Base-by-base conservation (phyloP, 352 stramenopile genomes). In the Globisporangium recalcitrans region DNA sequence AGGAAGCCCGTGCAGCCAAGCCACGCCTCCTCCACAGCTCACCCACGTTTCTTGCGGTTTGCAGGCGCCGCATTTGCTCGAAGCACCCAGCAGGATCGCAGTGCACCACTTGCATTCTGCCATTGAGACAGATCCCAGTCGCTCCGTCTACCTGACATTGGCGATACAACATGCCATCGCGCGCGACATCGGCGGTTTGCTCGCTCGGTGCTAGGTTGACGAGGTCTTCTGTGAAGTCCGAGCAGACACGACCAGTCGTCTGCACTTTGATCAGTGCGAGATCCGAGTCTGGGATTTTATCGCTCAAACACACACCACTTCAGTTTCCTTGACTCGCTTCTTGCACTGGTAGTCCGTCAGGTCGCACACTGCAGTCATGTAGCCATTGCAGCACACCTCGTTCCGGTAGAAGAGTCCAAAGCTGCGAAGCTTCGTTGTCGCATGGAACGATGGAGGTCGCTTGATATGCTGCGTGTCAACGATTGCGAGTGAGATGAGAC, bases 41-140 rank as follows among this genome's bases (percentile, higher is more conserved):
- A 0, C 62, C 62, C 9, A 68, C 56, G 27, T 22, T 32, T 19
- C 55, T 14, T 6, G 24, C 55, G 26, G 63, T 77, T 38, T 78
- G 73, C n/a, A 77, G 48, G 6, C 68, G 56, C 1, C 68, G 60
- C 71, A 77, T 75, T 2, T 26, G 16, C n/a, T 73, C 61, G 26
- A 67, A 75, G 14, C 34, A 29, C 1, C 64, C 8, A 0, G 63
- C 55, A 0, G 42, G 66, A 4, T 70, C 66, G 31, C 71, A 81
- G 63, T 67, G 40, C n/a, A 77, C 57, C 8, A 81, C 69, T 55
- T 74, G 67, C 68, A 77, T 73, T 0, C 63, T 61, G 4, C 47
- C 68, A 22, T 77, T 81, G 63, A 62, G 75, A 62, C 73, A 78
- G 0, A 81, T 81, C 4, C 73, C 73, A 32, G 68, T 59, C 2